Percentiles rank a stretch among this genome's conserved stretches.
These are phyloP conservation scores for Cenococcum geophilum DNA, from an alignment of 495 filamentous ascomycete species.

Conservation along the genomic window DNA sequence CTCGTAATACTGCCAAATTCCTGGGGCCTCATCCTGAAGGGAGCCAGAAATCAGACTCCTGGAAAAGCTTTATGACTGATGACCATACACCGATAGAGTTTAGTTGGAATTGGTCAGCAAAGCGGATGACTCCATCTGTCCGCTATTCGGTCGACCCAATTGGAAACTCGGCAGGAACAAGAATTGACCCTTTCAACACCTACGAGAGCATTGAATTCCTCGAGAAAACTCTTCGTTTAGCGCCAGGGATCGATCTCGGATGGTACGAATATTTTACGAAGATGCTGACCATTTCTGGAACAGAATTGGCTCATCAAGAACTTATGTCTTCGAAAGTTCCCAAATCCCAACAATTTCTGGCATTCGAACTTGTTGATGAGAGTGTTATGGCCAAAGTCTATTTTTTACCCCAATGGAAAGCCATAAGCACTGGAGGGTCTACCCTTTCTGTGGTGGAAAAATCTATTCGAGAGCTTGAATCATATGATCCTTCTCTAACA, in stretches of 20 bases:
- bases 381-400: conserved; percentile 29
- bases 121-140: conserved; percentile 23
- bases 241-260: conserved; percentile 21
- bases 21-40: neutral
- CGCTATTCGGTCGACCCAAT: conserved; percentile 38
- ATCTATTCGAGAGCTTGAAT: conserved; percentile 24
- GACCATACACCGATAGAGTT: conserved; percentile 39
- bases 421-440: conserved; percentile 13
- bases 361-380: conserved; percentile 24
- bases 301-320: neutral
- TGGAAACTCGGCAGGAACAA: conserved; percentile 26
- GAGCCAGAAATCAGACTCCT: conserved; percentile 10
- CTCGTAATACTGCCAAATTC: neutral
- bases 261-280: conserved; percentile 33
- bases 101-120: conserved; percentile 36
- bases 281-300: conserved; percentile 5
- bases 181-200: conserved; percentile 26
- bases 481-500: conserved; percentile 8
- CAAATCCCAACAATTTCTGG: conserved; percentile 30
- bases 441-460: conserved; percentile 26
- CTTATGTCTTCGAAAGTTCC: conserved; percentile 10
- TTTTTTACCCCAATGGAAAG: conserved; percentile 33
- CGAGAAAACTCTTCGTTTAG: neutral
- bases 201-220: conserved; percentile 16
- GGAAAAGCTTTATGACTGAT: conserved; percentile 42